Evolutionary conservation across 164 flowering plant genomes (phyloP), one percentile per base, ranked within the genome.

Genomic region (Stephania cephalantha): DNA sequence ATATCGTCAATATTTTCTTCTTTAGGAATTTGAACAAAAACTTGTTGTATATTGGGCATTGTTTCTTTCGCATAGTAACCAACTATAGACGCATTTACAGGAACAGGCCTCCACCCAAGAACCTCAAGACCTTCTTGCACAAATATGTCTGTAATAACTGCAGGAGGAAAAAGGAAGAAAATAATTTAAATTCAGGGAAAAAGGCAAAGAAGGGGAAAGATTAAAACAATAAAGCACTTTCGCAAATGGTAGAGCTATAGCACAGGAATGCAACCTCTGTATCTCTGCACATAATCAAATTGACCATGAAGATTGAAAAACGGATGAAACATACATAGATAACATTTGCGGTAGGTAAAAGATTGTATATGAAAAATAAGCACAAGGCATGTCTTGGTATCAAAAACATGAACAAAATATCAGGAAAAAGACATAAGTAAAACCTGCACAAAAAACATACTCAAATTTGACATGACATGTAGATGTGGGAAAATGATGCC

Each of bases 71-170:
- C 98, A 84, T 89, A 85, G 73, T 78, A 86, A 70, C 99, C 99
- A 82, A 96, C 98, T 55, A 94, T 78, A 73, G 94, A 82, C 44
- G 73, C 65, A 87, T 96, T 84, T 74, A 90, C 91, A 77, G 99
- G 99, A 72, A 94, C 99, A 65, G 91, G 79, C 80, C 99, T 89
- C 99, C 99, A 96, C 66, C 98, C 99, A 76, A 96, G 91, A 83
- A 94, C 97, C 86, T 94, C 96, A 79, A 96, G 89, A 75, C 98
- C 99, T 78, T 94, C 98, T 90, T 91, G 85, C 75, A 75, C 84
- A 78, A 96, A 90, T 68, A 66, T 89, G 77, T 89, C 85, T 69
- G 73, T 67, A 73, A 96, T 83, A 79, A 84, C 99, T 96, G 86
- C 93, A 88, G 25, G 83, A 80, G 63, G 18, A 80, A 80, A 35